Conservation (phyloP, 1,284 basidiomycete species). For the Mrakiaceae sp. region DNA sequence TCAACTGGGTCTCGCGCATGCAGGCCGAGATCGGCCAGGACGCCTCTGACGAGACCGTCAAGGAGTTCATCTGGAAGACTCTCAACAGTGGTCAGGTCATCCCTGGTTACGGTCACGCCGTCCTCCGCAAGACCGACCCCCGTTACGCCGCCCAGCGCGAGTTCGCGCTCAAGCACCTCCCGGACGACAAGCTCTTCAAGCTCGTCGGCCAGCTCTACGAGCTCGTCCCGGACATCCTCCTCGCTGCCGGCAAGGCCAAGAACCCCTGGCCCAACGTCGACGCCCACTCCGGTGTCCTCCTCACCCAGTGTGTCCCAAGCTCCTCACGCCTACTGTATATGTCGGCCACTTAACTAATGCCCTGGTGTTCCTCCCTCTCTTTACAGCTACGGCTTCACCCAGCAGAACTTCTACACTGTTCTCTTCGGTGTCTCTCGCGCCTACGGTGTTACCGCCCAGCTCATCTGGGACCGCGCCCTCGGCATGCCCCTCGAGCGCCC, state of each 20-base stretch:
- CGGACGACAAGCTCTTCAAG: conserved; percentile 79
- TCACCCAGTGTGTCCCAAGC: conserved; percentile 52
- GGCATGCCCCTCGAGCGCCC: conserved; percentile 81
- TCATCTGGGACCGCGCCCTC: conserved; percentile 89
- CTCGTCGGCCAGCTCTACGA: conserved; percentile 87
- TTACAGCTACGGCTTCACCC: conserved; percentile 47
- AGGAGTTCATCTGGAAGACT: conserved; percentile 86
- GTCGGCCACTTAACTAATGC: too few species aligned
- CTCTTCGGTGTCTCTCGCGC: conserved; percentile 93
- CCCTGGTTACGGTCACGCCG: conserved; percentile 92
- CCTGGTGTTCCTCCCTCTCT: not conserved
- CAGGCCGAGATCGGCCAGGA: conserved; percentile 46
- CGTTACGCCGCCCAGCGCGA: conserved; percentile 92
- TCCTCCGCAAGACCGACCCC: conserved; percentile 93
- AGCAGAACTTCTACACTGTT: conserved; percentile 93
- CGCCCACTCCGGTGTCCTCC: conserved; percentile 54
- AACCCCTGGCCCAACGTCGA: conserved; percentile 55
- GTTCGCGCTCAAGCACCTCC: conserved; percentile 82
- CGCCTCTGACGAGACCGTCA: conserved; percentile 71
- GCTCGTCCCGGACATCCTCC: conserved; percentile 82
- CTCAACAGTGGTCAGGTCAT: conserved; percentile 85
- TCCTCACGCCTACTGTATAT: not conserved
- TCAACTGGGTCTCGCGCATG: conserved; percentile 37
- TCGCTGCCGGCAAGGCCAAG: conserved; percentile 90
- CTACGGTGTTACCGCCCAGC: conserved; percentile 76